phyloP scores from a whole-genome alignment of 495 filamentous ascomycete species.

The Talaromyces trachyspermus region DNA sequence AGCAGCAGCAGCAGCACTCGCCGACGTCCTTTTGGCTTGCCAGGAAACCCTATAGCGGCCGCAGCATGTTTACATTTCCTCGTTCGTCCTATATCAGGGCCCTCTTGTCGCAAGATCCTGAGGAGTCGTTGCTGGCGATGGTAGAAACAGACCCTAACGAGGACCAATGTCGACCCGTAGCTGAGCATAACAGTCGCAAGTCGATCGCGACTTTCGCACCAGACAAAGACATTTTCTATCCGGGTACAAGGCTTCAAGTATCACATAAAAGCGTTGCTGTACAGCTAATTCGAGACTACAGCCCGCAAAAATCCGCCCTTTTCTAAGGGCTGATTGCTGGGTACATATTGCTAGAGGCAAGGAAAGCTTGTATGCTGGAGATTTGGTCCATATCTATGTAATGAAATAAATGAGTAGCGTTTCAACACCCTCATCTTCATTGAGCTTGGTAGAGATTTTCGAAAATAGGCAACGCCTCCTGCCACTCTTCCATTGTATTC shows the following conservation, averaged over 20 bases:
- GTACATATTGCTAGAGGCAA: slow-evolving; percentile 10
- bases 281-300: slow-evolving; percentile 9
- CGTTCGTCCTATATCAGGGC: slow-evolving; percentile 5
- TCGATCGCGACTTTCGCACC: neutral
- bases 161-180: neutral
- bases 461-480: slow-evolving; percentile 5
- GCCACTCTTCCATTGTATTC: slow-evolving; percentile 16
- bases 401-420: too few relatives aligned
- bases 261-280: neutral
- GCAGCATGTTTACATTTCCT: slow-evolving; percentile 14
- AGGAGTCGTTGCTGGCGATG: neutral
- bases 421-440: neutral
- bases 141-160: too few relatives aligned
- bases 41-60: slow-evolving; percentile 12
- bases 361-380: neutral
- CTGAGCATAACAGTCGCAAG: neutral
- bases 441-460: neutral
- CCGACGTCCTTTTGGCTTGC: slow-evolving; percentile 11
- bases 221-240: slow-evolving; percentile 12
- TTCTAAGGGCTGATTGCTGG: slow-evolving; percentile 14
- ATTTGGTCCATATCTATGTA: slow-evolving; percentile 5
- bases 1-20: too few relatives aligned
- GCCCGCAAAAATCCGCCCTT: slow-evolving; percentile 14
- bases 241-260: neutral
- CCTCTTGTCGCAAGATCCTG: neutral